These are phyloP conservation scores for Diaporthe longicolla DNA, from an alignment of 2,329 filamentous ascomycete genomes.

Conservation along the genomic window DNA sequence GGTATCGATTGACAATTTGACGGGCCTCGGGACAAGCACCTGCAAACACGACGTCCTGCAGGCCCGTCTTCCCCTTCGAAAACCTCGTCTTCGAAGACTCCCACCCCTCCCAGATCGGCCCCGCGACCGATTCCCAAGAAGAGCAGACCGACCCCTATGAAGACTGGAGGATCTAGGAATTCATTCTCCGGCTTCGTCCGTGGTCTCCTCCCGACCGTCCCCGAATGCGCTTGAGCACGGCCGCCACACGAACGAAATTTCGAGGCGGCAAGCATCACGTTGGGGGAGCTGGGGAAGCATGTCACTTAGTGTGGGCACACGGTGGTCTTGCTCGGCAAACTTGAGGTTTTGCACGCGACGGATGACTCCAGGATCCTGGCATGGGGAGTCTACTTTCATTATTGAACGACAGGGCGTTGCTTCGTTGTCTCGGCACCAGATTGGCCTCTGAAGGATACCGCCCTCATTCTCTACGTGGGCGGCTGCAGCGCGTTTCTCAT, in stretches of 20 bases:
- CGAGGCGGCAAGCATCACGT: slow-evolving; percentile 27
- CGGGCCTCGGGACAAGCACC: slow-evolving; percentile 72
- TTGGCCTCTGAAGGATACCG: slow-evolving; percentile 33
- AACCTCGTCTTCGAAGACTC: slow-evolving; percentile 50
- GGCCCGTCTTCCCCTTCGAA: slow-evolving; percentile 71
- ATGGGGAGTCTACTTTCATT: slow-evolving; percentile 37
- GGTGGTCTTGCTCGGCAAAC: slow-evolving; percentile 32
- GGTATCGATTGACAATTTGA: slow-evolving; percentile 96
- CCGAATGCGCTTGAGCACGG: slow-evolving; percentile 49
- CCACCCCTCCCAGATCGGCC: slow-evolving; percentile 49
- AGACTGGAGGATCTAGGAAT: slow-evolving; percentile 55
- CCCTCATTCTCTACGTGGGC: slow-evolving; percentile 36
- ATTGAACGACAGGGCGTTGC: slow-evolving; percentile 36
- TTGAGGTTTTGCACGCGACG: slow-evolving; percentile 34
- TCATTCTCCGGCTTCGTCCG: slow-evolving; percentile 54
- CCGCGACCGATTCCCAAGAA: slow-evolving; percentile 42
- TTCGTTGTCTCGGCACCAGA: slow-evolving; percentile 39
- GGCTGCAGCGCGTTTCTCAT: slow-evolving; percentile 32
- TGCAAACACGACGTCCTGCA: slow-evolving; percentile 67
- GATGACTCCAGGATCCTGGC: slow-evolving; percentile 34
- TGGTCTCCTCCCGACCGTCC: slow-evolving; percentile 55
- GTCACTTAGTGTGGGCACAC: slow-evolving; percentile 19
- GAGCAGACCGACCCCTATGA: slow-evolving; percentile 46
- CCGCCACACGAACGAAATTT: slow-evolving; percentile 41
- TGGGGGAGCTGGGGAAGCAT: slow-evolving; percentile 19